Percentiles rank a stretch among this genome's conserved stretches.
Evolutionary conservation across 1,284 basidiomycete genomes (phyloP).

Genomic region (Thecaphora frezii): DNA sequence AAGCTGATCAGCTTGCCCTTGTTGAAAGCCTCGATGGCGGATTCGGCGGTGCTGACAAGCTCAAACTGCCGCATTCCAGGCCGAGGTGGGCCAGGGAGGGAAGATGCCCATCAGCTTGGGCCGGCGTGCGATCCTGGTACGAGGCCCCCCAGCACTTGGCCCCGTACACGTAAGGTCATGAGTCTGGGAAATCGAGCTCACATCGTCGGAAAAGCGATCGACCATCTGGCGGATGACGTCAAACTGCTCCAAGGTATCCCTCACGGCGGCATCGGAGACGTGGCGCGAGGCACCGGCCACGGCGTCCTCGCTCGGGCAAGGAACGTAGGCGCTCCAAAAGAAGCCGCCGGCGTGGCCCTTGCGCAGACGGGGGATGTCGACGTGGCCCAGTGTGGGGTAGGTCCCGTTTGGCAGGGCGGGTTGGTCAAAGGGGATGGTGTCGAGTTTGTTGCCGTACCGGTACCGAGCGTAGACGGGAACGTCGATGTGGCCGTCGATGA

Average conservation of each 20-base stretch:
- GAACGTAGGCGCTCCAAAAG: slow-evolving; percentile 40
- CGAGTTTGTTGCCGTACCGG: slow-evolving; percentile 26
- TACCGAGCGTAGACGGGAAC: slow-evolving; percentile 29
- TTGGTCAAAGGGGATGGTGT: slow-evolving; percentile 25
- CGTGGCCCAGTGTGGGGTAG: slow-evolving; percentile 18
- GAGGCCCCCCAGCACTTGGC: too few relatives aligned
- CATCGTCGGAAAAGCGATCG: slow-evolving; percentile 14
- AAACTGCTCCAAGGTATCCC: slow-evolving; percentile 35
- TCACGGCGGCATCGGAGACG: slow-evolving; percentile 6
- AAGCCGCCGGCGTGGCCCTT: slow-evolving; percentile 31
- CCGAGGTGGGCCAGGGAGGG: neutral
- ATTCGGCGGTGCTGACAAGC: slow-evolving; percentile 9
- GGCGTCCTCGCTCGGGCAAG: slow-evolving; percentile 16
- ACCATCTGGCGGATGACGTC: slow-evolving; percentile 35
- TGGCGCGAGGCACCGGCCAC: slow-evolving; percentile 17
- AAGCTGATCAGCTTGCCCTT: slow-evolving; percentile 42
- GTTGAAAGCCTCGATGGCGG: slow-evolving; percentile 33
- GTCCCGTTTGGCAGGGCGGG: slow-evolving; percentile 15
- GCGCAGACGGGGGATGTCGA: slow-evolving; percentile 35
- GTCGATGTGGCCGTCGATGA: slow-evolving; percentile 41
- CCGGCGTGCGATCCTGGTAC: too few relatives aligned
- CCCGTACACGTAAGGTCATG: neutral
- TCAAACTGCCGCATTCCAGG: slow-evolving; percentile 4
- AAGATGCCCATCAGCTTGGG: neutral
- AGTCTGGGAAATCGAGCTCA: neutral